Percentiles rank a stretch among this genome's conserved stretches.
Conservation (phyloP, 2,329 filamentous ascomycete genomes). For the Neurospora sp. region DNA sequence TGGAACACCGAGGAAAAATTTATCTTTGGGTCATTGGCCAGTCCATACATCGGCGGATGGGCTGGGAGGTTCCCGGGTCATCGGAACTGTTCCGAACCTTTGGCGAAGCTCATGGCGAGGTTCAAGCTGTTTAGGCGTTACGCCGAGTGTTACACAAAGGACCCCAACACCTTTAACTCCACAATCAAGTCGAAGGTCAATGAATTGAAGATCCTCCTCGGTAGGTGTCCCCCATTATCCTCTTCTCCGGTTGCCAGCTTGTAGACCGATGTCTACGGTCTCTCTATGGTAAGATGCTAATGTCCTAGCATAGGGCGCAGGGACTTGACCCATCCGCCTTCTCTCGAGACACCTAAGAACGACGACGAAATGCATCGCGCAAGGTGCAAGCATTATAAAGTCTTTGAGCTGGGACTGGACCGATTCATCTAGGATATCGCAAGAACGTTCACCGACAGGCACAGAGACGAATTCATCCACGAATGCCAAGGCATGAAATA, state of each 20-base stretch:
- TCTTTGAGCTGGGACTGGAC: background rate
- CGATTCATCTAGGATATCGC: background rate
- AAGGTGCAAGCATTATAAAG: background rate
- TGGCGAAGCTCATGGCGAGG: background rate
- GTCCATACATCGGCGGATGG: background rate
- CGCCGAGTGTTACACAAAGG: background rate
- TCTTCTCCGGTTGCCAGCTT: background rate
- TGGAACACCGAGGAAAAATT: background rate
- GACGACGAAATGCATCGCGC: background rate
- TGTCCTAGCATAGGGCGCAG: background rate
- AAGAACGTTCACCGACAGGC: background rate
- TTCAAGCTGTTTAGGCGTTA: background rate
- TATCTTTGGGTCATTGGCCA: background rate
- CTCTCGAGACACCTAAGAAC: background rate
- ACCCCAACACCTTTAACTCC: too few species aligned
- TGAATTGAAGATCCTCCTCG: background rate
- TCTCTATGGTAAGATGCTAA: background rate
- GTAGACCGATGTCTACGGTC: background rate
- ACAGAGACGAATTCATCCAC: background rate
- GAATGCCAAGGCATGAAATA: background rate
- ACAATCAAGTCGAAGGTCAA: too few species aligned
- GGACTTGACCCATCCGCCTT: background rate
- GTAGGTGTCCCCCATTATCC: background rate
- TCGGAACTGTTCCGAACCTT: background rate
- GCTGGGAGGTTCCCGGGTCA: background rate